Conservation (phyloP, 768 basidiomycete genomes). For the Kwoniella sp. region DNA sequence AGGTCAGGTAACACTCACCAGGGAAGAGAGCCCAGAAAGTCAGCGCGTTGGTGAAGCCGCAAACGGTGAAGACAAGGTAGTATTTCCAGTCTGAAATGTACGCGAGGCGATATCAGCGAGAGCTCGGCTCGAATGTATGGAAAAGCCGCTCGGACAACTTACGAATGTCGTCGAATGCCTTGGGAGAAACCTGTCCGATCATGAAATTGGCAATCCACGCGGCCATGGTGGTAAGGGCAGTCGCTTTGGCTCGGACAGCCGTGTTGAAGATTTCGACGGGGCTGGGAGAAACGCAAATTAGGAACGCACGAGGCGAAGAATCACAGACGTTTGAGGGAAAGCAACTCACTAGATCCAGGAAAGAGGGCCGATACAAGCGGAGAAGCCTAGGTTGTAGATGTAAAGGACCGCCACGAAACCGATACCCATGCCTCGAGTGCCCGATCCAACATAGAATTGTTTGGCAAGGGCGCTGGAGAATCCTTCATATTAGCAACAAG, state of each 20-base stretch:
- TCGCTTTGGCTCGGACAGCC: slow-evolving; percentile 80
- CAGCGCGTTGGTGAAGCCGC: slow-evolving; percentile 47
- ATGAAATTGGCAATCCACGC: slow-evolving; percentile 52
- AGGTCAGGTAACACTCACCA: slow-evolving; percentile 24
- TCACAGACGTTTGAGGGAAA: not conserved
- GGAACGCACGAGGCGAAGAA: slow-evolving; percentile 4
- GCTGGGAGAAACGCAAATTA: too few relatives aligned
- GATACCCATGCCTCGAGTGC: slow-evolving; percentile 34
- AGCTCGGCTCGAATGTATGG: not conserved
- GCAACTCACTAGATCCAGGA: slow-evolving; percentile 55
- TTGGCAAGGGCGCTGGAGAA: slow-evolving; percentile 30
- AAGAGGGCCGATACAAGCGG: slow-evolving; percentile 63
- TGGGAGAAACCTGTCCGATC: slow-evolving; percentile 49
- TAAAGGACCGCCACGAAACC: slow-evolving; percentile 54
- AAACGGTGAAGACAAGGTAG: slow-evolving; percentile 52
- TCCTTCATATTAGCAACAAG: slow-evolving; percentile 1
- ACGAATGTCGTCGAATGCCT: slow-evolving; percentile 43
- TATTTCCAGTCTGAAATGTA: slow-evolving; percentile 49
- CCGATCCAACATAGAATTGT: slow-evolving; percentile 30
- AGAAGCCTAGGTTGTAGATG: slow-evolving; percentile 70
- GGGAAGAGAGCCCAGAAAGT: slow-evolving; percentile 51
- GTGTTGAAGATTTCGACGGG: slow-evolving; percentile 80
- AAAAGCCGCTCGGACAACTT: slow-evolving; percentile 8
- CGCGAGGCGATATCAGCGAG: not conserved
- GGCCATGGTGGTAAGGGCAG: slow-evolving; percentile 63